Conservation (phyloP, 2,329 filamentous ascomycete genomes). For the Botrytis porri region DNA sequence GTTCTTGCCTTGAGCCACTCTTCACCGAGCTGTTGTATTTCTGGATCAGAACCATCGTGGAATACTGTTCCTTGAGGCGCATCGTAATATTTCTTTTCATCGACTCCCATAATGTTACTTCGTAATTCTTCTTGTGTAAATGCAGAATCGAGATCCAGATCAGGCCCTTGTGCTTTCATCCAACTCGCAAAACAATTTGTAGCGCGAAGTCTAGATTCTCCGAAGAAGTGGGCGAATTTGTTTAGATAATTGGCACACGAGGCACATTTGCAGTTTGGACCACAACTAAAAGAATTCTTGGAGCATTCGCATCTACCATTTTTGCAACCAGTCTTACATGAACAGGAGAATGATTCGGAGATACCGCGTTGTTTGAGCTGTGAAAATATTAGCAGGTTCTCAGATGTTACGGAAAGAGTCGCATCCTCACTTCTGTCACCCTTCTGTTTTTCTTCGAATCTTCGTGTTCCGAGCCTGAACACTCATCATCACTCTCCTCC, state of each 20-base stretch:
- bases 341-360: neutral
- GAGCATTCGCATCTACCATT: conserved; percentile 9
- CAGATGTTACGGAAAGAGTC: neutral
- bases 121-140: conserved; percentile 6
- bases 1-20: conserved; percentile 9
- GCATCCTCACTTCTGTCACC: conserved; percentile 12
- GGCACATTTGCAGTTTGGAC: conserved; percentile 8
- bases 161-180: neutral
- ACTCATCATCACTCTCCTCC: neutral
- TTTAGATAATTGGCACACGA: conserved; percentile 12
- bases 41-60: neutral
- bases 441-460: conserved; percentile 3
- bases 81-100: conserved; percentile 13
- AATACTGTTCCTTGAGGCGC: conserved; percentile 4
- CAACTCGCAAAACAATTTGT: conserved; percentile 14
- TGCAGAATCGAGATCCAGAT: conserved; percentile 5
- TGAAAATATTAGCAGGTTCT: neutral
- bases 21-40: conserved; percentile 1
- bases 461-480: neutral
- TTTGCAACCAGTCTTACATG: neutral
- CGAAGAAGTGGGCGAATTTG: conserved; percentile 9
- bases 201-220: neutral
- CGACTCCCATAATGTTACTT: conserved; percentile 14
- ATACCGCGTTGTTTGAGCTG: neutral
- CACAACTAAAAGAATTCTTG: conserved; percentile 7